Evolutionary conservation across 805 yeast genomes (phyloP).

Genomic region (Metschnikowia drakensbergensis): DNA sequence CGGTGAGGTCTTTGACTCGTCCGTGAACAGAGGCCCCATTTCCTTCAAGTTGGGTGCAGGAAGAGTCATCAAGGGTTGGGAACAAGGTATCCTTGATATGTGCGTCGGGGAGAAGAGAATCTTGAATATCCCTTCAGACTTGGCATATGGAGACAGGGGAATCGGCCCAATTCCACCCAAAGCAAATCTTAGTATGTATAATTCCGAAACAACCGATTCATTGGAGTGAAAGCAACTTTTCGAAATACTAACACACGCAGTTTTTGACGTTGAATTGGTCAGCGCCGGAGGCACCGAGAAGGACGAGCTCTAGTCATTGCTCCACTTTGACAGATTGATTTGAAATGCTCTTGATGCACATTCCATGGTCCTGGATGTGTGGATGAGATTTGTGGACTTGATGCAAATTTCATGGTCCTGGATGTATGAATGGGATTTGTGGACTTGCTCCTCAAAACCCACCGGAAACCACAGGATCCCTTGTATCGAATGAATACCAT

Average conservation of each 20-base stretch:
- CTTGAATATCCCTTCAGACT: conserved; percentile 69
- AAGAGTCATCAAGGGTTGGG: conserved; percentile 88
- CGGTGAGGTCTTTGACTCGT: conserved; percentile 74
- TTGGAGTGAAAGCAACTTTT: no score
- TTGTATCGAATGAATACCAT: background rate
- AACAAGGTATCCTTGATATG: conserved; percentile 70
- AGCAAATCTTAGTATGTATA: conserved; percentile 52
- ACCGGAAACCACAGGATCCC: no score
- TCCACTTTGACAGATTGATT: background rate
- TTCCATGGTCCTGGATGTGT: background rate
- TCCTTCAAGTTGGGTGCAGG: conserved; percentile 72
- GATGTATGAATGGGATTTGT: background rate
- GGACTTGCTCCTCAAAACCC: background rate
- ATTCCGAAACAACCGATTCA: background rate
- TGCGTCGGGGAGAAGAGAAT: conserved; percentile 86
- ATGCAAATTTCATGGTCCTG: background rate
- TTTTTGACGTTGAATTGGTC: conserved; percentile 63
- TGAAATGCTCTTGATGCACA: no score
- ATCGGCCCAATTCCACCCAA: conserved; percentile 77
- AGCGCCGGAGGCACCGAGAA: conserved; percentile 40
- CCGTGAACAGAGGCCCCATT: conserved; percentile 66
- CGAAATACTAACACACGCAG: conserved; percentile 24
- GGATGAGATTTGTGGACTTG: background rate
- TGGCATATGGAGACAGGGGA: conserved; percentile 76
- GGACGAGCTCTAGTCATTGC: conserved; percentile 12